Evolutionary conservation across 164 flowering plant species (phyloP).

Genomic region (Vitis riparia): DNA sequence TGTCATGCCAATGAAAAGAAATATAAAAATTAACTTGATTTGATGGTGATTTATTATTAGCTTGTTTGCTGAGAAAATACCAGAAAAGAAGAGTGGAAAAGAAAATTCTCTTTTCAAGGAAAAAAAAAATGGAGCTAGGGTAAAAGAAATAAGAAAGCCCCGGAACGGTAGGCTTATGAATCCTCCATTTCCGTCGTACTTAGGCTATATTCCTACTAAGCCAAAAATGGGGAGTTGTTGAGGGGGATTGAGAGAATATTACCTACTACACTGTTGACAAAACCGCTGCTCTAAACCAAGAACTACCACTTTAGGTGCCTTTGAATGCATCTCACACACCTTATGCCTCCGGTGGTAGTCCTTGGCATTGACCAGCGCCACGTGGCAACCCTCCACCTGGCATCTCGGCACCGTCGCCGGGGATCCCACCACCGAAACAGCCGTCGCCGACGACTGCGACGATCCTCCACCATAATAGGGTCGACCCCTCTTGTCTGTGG

Average conservation of each 20-base stretch:
- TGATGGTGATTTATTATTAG: background rate
- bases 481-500: slow-evolving; percentile 41
- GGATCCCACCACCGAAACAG: slow-evolving; percentile 14
- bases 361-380: slow-evolving; percentile 50
- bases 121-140: background rate
- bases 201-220: background rate
- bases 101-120: background rate
- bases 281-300: slow-evolving; percentile 65
- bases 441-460: slow-evolving; percentile 10
- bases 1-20: background rate
- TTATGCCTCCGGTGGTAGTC: slow-evolving; percentile 76
- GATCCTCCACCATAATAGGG: slow-evolving; percentile 8
- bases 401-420: slow-evolving; percentile 49
- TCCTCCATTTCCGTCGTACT: no score
- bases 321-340: slow-evolving; percentile 79
- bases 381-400: slow-evolving; percentile 75
- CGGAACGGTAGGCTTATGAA: no score
- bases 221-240: no score
- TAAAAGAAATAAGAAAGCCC: no score
- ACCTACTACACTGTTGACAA: slow-evolving; percentile 91
- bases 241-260: background rate
- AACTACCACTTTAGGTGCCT: slow-evolving; percentile 64
- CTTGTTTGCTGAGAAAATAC: background rate
- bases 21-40: background rate
- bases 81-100: background rate